phyloP scores from a whole-genome alignment of 1,284 basidiomycete species.

The Ceratobasidium sp. region DNA sequence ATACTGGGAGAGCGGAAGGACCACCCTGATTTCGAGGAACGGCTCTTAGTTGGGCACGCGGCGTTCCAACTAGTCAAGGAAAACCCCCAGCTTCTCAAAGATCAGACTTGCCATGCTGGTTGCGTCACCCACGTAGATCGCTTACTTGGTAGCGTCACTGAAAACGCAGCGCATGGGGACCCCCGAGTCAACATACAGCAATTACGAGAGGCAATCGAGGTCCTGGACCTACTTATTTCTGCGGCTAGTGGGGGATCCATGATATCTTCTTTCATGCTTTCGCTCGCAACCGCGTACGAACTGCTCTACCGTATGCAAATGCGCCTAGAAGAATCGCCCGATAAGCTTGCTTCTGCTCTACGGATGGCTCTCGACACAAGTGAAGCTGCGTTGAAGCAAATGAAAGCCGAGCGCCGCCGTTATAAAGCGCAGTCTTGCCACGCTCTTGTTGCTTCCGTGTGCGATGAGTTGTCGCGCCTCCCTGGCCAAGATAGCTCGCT shows the following conservation, averaged over 20 bases:
- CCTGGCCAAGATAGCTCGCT: neutral
- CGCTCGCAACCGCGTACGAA: neutral
- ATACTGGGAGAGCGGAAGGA: neutral
- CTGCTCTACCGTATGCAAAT: slow-evolving; percentile 2
- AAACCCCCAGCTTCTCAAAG: neutral
- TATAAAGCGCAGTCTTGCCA: neutral
- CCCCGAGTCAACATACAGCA: slow-evolving; percentile 1
- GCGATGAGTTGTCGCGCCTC: neutral
- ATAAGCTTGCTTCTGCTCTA: neutral
- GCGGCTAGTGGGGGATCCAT: neutral
- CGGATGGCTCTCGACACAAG: neutral
- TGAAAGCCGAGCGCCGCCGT: neutral
- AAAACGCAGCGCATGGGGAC: neutral
- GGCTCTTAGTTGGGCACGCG: neutral
- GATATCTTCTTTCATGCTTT: neutral
- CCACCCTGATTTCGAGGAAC: neutral
- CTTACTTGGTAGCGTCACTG: neutral
- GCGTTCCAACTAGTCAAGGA: neutral
- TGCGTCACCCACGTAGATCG: neutral
- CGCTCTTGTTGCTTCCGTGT: neutral
- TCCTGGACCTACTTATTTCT: neutral
- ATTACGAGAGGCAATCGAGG: neutral
- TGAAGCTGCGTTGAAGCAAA: slow-evolving; percentile 1
- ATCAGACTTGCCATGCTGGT: neutral
- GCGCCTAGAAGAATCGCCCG: neutral